Evolutionary conservation across 2,329 filamentous ascomycete species (phyloP), one percentile per base, ranked within the genome.

Genomic region (Elsinoe fawcettii): DNA sequence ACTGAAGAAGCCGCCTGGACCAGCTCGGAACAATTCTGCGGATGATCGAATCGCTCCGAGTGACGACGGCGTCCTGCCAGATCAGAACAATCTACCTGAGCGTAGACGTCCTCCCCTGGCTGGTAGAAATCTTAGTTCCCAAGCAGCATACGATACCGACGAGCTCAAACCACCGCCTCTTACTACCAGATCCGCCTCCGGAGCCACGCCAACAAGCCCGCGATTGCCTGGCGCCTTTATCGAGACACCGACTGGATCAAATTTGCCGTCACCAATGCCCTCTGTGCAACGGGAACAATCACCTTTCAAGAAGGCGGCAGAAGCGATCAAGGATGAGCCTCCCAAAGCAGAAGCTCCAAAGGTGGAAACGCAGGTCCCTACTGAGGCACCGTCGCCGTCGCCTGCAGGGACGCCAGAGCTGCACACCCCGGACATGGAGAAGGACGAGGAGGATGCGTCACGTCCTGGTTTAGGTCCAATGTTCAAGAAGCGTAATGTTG

Each of bases 401-500:
- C 23, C 57, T 11, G 51, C 32, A 49, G 44, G 37, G 14, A 60
- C 56, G 7, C 57, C 59, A 20, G 57, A 60, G 16, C 25, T 53
- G 34, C 37, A 34, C 14, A 58, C 56, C 8, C 56, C 56, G 12
- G 56, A 58, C 30, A 32, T 23, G 2, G 58, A 59, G 36, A 39
- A 53, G 4, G 59, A 60, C 70, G 74, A 65, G 71, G 79, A 80
- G 25, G 78, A 79, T 44, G 70, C 72, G 27, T 75, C 79, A 62
- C 77, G 88, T n/a, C 89, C 90, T 16, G 90, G 90, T 1, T 78
- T 95, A 5, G 90, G 90, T 0, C 89, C 90, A 1, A 96, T 96
- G 91, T 86, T 96, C 65, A 92, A 89, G 71, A 83, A 86, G 61
- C 89, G 88, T 67, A 82, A 81, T 60, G 85, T 85, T 0, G 88